Evolutionary conservation across 345 rosid species (phyloP).

Genomic region (Pelargonium nanum): DNA sequence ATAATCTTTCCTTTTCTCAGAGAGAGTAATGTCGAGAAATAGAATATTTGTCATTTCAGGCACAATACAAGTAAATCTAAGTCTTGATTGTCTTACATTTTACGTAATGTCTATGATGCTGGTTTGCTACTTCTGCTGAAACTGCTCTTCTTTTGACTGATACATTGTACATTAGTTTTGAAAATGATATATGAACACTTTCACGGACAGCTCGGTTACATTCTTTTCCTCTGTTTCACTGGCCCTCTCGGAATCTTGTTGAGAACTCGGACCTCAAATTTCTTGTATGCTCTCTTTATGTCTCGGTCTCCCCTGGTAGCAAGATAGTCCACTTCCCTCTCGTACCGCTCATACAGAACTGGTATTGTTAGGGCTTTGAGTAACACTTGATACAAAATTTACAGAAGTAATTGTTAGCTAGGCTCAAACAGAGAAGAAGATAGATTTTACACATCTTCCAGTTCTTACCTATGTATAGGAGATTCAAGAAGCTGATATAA

Average conservation of each 20-base stretch:
- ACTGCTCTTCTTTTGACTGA: too few species aligned
- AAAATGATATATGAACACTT: too few species aligned
- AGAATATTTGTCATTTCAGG: too few species aligned
- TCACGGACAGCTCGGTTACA: too few species aligned
- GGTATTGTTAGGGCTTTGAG: constrained; percentile 55
- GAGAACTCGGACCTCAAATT: constrained; percentile 46
- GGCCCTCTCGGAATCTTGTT: constrained; percentile 81
- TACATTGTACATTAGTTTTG: too few species aligned
- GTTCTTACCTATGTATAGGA: constrained; percentile 66
- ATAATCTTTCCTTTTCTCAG: too few species aligned
- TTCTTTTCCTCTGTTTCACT: constrained; percentile 42
- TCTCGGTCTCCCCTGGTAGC: constrained; percentile 24
- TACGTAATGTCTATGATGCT: too few species aligned
- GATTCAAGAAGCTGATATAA: constrained; percentile 62
- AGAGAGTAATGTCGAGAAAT: too few species aligned
- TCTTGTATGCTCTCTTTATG: constrained; percentile 31
- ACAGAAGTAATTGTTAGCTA: background rate
- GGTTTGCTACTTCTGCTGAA: too few species aligned
- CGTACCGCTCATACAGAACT: constrained; percentile 47
- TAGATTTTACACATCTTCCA: too few species aligned
- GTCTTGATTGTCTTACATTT: too few species aligned
- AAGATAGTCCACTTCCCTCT: constrained; percentile 47
- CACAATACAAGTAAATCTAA: too few species aligned
- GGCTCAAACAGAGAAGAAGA: background rate
- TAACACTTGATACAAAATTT: constrained; percentile 8